Evolutionary conservation across 257 asterid genomes (phyloP).

Genomic region (Solanum pennellii): DNA sequence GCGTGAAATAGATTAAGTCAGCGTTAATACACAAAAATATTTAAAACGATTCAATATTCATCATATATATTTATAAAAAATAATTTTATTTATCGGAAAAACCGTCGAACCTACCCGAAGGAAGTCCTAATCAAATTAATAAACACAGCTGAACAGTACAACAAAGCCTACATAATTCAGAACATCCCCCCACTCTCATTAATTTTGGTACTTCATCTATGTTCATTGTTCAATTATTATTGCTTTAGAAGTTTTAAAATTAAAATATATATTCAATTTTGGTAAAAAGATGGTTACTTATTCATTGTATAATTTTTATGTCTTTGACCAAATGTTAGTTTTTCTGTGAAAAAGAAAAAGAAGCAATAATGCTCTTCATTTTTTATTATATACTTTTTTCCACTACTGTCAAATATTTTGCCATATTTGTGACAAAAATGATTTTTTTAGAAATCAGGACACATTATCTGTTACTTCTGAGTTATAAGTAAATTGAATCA

Average conservation of each 20-base stretch:
- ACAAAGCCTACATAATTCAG: not conserved
- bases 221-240: not conserved
- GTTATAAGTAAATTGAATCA: not conserved
- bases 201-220: not conserved
- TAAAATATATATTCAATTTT: not conserved
- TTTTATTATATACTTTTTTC: not conserved
- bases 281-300: not conserved
- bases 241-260: not conserved
- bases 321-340: not conserved
- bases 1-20: not conserved
- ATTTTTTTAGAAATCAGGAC: not conserved
- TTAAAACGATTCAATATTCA: not conserved
- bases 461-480: not conserved
- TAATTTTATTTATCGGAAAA: fast-evolving
- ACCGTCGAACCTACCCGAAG: not conserved
- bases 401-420: no score
- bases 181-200: not conserved
- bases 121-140: not conserved
- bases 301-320: not conserved
- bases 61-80: not conserved
- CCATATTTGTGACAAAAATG: not conserved
- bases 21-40: not conserved
- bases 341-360: not conserved
- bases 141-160: not conserved
- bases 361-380: not conserved